Conservation (phyloP, 2,329 filamentous ascomycete genomes). For the Endothia cerciana region DNA sequence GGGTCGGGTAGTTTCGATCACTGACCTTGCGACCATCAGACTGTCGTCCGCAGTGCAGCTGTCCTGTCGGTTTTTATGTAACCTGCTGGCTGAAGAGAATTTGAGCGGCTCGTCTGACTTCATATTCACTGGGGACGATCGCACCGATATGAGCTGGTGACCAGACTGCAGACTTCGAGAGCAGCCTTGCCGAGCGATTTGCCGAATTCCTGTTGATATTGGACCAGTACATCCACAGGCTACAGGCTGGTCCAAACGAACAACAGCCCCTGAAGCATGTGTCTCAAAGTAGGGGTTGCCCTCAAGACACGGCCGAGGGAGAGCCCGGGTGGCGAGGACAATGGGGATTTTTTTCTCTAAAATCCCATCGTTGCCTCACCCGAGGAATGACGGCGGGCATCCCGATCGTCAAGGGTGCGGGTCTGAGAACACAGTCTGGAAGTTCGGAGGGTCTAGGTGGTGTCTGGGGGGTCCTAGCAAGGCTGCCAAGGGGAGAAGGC, state of each 20-base stretch:
- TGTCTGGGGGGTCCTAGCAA: background rate
- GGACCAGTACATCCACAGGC: background rate
- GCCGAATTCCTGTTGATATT: background rate
- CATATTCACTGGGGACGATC: background rate
- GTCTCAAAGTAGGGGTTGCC: too few relatives aligned
- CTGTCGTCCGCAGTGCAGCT: background rate
- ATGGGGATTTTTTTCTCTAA: background rate
- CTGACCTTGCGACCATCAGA: background rate
- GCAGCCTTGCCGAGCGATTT: background rate
- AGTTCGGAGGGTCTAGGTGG: background rate
- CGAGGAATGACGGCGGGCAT: background rate
- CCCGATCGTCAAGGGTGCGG: background rate
- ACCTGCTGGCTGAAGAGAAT: background rate
- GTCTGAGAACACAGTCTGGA: background rate
- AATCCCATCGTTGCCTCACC: conserved; percentile 3
- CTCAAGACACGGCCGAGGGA: background rate
- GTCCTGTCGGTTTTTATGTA: background rate
- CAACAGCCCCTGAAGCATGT: too few relatives aligned
- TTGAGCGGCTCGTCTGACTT: background rate
- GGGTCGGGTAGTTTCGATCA: background rate
- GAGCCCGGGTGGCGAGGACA: background rate
- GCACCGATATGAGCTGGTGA: background rate
- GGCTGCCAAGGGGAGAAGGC: background rate
- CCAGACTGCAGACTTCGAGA: background rate
- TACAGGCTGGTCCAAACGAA: too few relatives aligned